Conservation (phyloP, 208 protist genomes). For the Leishmania gerbilli region DNA sequence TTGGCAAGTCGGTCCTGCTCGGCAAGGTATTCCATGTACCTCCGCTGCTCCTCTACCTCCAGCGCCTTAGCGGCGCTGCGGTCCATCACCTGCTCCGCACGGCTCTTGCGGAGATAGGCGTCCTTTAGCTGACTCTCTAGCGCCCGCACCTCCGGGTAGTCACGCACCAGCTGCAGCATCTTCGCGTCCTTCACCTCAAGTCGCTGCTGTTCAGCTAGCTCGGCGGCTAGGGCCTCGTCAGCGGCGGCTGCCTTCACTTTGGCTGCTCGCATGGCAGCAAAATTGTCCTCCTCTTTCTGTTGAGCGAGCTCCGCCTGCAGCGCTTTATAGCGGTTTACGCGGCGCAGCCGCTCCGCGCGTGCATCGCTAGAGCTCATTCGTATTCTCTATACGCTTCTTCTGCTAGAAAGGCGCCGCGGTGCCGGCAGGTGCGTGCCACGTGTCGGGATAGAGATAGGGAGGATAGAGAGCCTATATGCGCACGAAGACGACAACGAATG, state of each 20-base stretch:
- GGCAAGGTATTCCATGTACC: constrained; percentile 58
- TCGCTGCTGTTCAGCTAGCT: constrained; percentile 78
- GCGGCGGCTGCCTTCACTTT: constrained; percentile 51
- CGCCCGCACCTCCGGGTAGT: constrained; percentile 82
- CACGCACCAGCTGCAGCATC: constrained; percentile 84
- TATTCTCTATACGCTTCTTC: neutral
- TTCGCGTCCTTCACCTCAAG: constrained; percentile 79
- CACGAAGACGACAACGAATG: neutral
- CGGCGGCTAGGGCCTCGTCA: constrained; percentile 77
- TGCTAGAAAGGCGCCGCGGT: neutral
- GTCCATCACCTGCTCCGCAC: constrained; percentile 76
- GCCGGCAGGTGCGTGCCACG: neutral
- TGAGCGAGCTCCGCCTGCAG: constrained; percentile 83
- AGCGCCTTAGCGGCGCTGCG: constrained; percentile 36
- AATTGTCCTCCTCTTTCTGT: constrained; percentile 76
- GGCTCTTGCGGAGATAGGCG: constrained; percentile 77
- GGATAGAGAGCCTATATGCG: neutral
- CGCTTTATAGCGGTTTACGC: constrained; percentile 85
- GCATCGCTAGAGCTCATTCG: constrained; percentile 42
- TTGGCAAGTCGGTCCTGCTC: constrained; percentile 54
- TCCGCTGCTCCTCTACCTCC: constrained; percentile 58
- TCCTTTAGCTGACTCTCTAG: constrained; percentile 74
- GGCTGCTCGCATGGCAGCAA: constrained; percentile 48
- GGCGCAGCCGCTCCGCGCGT: constrained; percentile 81
- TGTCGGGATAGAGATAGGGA: neutral